phyloP scores from a whole-genome alignment of 2,329 filamentous ascomycete genomes.

The Parastagonospora nodorum region DNA sequence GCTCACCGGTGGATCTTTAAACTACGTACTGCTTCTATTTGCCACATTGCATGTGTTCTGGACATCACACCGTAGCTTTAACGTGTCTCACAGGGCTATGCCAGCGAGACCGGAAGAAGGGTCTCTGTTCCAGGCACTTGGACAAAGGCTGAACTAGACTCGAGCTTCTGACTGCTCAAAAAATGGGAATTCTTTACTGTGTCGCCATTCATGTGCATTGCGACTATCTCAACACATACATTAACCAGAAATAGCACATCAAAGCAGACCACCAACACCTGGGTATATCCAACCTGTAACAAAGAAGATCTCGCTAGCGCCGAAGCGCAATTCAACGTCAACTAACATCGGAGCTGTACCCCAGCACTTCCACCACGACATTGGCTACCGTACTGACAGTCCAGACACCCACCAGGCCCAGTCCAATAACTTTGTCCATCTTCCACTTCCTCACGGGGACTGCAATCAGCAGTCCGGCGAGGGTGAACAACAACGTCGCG shows the following conservation, averaged over 20 bases:
- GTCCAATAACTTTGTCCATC: constrained; percentile 64
- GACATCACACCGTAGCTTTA: too few relatives aligned
- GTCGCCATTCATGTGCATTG: too few relatives aligned
- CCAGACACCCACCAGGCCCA: constrained; percentile 81
- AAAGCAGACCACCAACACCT: constrained; percentile 3
- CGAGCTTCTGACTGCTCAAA: too few relatives aligned
- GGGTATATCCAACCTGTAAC: background rate
- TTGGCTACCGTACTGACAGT: constrained; percentile 78
- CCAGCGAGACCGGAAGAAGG: too few relatives aligned
- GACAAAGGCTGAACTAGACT: too few relatives aligned
- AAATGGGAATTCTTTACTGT: too few relatives aligned
- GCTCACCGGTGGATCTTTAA: too few relatives aligned
- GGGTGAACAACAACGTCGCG: constrained; percentile 78
- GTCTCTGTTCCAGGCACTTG: too few relatives aligned
- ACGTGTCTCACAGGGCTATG: too few relatives aligned
- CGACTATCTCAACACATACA: background rate
- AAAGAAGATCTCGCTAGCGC: background rate
- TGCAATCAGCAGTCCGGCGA: constrained; percentile 76
- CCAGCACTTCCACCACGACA: constrained; percentile 73
- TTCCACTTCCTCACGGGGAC: constrained; percentile 64
- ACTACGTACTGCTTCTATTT: too few relatives aligned
- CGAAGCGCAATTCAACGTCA: constrained; percentile 4
- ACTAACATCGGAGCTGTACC: constrained; percentile 39
- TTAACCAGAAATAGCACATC: background rate
- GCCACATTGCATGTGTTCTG: too few relatives aligned